Evolutionary conservation across 768 basidiomycete species (phyloP).

Genomic region (Pholiota conissans): DNA sequence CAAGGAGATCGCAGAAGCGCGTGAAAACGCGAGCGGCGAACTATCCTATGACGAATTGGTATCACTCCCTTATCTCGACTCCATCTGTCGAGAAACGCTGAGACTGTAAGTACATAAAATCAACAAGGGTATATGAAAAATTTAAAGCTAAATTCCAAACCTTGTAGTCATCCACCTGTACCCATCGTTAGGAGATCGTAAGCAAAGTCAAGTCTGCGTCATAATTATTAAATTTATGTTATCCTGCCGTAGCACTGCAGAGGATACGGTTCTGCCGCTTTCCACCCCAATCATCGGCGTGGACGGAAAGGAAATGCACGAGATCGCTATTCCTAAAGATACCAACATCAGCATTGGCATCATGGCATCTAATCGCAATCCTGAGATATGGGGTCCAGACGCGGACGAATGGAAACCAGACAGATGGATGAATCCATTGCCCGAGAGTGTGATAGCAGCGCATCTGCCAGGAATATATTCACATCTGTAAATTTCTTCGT

Average conservation of each 20-base stretch:
- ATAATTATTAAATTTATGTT: neutral
- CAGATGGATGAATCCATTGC: conserved; percentile 31
- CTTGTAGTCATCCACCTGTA: conserved; percentile 1
- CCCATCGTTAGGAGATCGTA: conserved; percentile 3
- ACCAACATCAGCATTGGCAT: conserved; percentile 39
- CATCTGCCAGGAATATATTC: conserved; percentile 25
- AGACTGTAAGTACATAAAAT: conserved; percentile 33
- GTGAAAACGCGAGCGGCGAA: conserved; percentile 21
- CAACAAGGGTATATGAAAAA: no score
- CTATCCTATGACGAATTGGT: conserved; percentile 37
- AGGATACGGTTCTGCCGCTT: conserved; percentile 43
- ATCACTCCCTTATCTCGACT: conserved; percentile 33
- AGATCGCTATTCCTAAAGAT: conserved; percentile 39
- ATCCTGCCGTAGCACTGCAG: conserved; percentile 15
- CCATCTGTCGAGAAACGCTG: conserved; percentile 36
- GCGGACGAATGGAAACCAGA: conserved; percentile 43
- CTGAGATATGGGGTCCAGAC: conserved; percentile 41
- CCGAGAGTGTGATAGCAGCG: conserved; percentile 16
- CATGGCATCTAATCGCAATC: conserved; percentile 32
- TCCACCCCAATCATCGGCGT: conserved; percentile 33
- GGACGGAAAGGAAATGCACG: conserved; percentile 37
- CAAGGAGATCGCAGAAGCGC: conserved; percentile 22
- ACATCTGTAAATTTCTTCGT: conserved; percentile 15
- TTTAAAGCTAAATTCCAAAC: no score
- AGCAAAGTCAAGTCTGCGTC: neutral